A percentile compares a stretch with the other conserved stretches of the same genome.
Conservation (phyloP, 768 basidiomycete species). For the Psilocybe azurescens region DNA sequence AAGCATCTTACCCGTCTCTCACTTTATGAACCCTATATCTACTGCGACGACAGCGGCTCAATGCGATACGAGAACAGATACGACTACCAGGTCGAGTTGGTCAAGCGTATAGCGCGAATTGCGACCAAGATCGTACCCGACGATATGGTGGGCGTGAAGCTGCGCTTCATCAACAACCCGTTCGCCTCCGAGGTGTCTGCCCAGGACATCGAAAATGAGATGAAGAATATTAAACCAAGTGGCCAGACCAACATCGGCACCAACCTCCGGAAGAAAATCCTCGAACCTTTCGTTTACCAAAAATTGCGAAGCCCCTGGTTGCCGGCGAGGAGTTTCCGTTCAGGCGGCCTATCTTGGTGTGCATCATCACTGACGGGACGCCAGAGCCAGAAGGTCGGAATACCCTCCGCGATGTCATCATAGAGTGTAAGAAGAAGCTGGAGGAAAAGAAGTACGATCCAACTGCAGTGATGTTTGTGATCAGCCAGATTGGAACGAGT, state of each 20-base stretch:
- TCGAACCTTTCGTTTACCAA: conserved; percentile 19
- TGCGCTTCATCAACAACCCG: conserved; percentile 31
- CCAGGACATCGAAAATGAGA: conserved; percentile 1
- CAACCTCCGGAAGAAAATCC: conserved; percentile 16
- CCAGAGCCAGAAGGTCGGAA: conserved; percentile 8
- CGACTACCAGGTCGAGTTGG: conserved; percentile 15
- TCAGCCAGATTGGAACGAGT: conserved; percentile 23
- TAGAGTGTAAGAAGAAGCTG: conserved; percentile 16
- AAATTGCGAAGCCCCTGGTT: background rate
- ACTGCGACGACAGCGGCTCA: conserved; percentile 27
- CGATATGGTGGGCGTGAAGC: conserved; percentile 21
- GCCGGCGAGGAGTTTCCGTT: no score
- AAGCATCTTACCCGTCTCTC: conserved; percentile 26
- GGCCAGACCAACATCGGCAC: conserved; percentile 18
- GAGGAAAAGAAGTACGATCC: conserved; percentile 10
- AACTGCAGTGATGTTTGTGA: conserved; percentile 19
- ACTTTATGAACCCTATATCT: conserved; percentile 20
- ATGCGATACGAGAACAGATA: conserved; percentile 24
- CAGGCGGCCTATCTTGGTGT: conserved; percentile 18
- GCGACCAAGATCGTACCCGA: conserved; percentile 31
- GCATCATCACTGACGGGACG: conserved; percentile 22
- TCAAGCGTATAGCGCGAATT: conserved; percentile 21
- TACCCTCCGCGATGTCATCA: conserved; percentile 12
- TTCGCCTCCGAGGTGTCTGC: background rate
- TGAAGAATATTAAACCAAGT: background rate